Evolutionary conservation across 805 yeast species (phyloP).

Genomic region (Kazachstania psychrophila): DNA sequence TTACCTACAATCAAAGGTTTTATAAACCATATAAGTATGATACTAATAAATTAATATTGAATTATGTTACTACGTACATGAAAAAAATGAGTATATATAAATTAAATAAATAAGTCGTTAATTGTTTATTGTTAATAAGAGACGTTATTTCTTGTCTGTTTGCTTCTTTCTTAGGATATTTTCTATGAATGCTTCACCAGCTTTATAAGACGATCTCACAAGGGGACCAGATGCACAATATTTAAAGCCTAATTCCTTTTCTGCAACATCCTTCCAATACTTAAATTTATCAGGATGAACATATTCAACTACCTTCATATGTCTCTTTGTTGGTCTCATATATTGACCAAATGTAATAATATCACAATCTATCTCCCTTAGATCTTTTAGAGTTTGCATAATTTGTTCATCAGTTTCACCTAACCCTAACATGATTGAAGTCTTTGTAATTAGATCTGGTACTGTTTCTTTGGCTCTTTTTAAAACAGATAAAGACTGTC

Average conservation of each 20-base stretch:
- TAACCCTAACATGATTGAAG: slow-evolving; percentile 91
- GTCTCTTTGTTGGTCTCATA: slow-evolving; percentile 98
- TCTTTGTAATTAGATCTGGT: slow-evolving; percentile 75
- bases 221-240: slow-evolving; percentile 97
- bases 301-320: slow-evolving; percentile 95
- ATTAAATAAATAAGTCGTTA: too few species aligned
- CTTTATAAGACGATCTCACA: slow-evolving; percentile 93
- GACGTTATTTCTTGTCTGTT: too few species aligned
- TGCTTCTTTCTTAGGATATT: slow-evolving; percentile 75
- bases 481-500: slow-evolving; percentile 75
- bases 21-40: too few species aligned
- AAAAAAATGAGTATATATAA: too few species aligned
- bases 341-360: slow-evolving; percentile 98
- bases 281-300: slow-evolving; percentile 91
- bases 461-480: slow-evolving; percentile 69
- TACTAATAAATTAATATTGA: too few species aligned
- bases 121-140: too few species aligned
- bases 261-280: slow-evolving; percentile 79
- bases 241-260: slow-evolving; percentile 73
- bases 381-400: slow-evolving; percentile 60
- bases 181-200: slow-evolving; percentile 96
- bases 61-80: too few species aligned
- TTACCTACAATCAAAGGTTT: background rate
- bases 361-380: slow-evolving; percentile 72
- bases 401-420: slow-evolving; percentile 94